Base-by-base conservation (phyloP, 2,329 filamentous ascomycete species). In the Pochonia chlamydosporia region DNA sequence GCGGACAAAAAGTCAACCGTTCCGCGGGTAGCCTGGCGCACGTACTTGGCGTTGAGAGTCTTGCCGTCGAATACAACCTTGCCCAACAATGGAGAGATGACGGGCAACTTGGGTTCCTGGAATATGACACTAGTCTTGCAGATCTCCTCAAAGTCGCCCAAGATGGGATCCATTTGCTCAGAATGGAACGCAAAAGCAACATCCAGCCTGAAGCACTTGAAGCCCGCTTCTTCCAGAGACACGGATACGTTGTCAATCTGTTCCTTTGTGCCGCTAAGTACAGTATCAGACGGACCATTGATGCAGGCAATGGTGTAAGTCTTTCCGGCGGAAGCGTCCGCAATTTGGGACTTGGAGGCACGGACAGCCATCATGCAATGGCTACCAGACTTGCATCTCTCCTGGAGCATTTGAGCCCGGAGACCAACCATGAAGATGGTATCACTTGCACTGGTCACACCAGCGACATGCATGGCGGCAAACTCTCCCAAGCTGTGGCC, bases 221-320 rank as follows among this genome's bases (percentile, higher is more conserved):
- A 60, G 50, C 58, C 67, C 11, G 51, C 59, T 24, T 35, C 57
- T 33, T 52, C 53, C 18, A 69, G 58, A 47, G 59, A 53, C 33
- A 57, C 50, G 8, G 75, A 72, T 14, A 82, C 69, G 4, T 68
- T 61, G 3, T 64, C 57, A 33, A 79, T 67, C 45, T 73, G 63
- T 2, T 57, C 56, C 0, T 68, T 65, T 9, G 60, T 57, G 9
- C 75, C 76, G 20, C 69, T 70, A n/a, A 93, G 71, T 2, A 93
- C 89, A 9, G 83, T 90, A 60, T 89, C 86, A 43, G 80, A 73
- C 0, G 84, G 82, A 0, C 84, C 81, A 56, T 95, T 95, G 61
- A 89, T 77, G 68, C 89, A 93, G 14, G 88, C 84, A 26, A 79
- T 56, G 33, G 77, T 76, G 43, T n/a, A 81, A 72, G 44, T 74